Evolutionary conservation across 257 asterid genomes (phyloP), one percentile per base, ranked within the genome.

Genomic region (Anisodus acutangulus): DNA sequence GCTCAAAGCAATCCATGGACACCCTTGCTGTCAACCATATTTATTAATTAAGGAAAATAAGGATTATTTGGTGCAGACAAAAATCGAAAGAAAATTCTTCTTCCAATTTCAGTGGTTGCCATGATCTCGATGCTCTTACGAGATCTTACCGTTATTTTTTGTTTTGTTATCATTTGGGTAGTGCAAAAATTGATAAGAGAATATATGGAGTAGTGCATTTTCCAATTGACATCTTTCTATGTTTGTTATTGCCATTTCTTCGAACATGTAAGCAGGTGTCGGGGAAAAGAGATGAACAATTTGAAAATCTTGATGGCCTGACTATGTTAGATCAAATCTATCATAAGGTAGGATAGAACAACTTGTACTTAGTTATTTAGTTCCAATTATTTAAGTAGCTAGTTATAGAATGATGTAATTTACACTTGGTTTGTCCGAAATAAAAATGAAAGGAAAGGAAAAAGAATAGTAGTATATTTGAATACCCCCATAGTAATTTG

Each of bases 231-330:
- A 22, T 22, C 26, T 79, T 51, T 57, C 64, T 43, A 79, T 35
- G 49, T 16, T 45, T 15, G 31, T 55, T 35, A 35, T 55, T 57
- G 22, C 82, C 62, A 79, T 79, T 41, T 26, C 45, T 2, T 19
- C 37, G 60, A n/a, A 59, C 45, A 43, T 53, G 43, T 0, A 41
- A 62, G 81, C 87, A 95, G 98, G 89, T 87, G 80, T 89, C 13
- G 97, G 97, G 86, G 80, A 89, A 90, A 70, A 89, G 91, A 84
- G 92, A 88, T 78, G 83, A 90, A 72, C 88, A 74, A 47, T 85
- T 17, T 84, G 90, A 86, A 85, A 87, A 88, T 83, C 94, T 95
- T 64, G 98, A 94, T 88, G 98, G 98, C 74, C 89, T 86, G 85
- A 68, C 97, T 85, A 87, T 95, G 80, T 84, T 94, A 58, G 92